Evolutionary conservation across 371 early-diverging fungal species (phyloP).

Genomic region (Mycotypha africana): DNA sequence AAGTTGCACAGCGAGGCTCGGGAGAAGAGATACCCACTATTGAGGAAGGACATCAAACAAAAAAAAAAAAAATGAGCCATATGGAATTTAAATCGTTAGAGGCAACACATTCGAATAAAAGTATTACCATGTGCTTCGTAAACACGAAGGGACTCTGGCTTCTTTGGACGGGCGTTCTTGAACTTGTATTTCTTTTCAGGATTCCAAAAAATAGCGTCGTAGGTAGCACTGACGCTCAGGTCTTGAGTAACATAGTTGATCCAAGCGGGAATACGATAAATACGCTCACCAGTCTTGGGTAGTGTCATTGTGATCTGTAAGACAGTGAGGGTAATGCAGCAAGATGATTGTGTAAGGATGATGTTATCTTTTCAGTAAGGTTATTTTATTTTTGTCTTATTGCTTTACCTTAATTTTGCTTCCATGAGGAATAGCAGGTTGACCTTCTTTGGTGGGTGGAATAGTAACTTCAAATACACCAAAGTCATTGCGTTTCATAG

Average conservation of each 20-base stretch:
- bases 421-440: slow-evolving; percentile 74
- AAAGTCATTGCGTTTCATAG: slow-evolving; percentile 72
- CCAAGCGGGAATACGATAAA: slow-evolving; percentile 91
- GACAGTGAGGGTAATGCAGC: too few relatives aligned
- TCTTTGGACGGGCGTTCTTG: slow-evolving; percentile 65
- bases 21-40: slow-evolving; percentile 87
- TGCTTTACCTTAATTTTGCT: slow-evolving; percentile 79
- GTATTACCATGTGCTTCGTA: slow-evolving; percentile 87
- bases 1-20: slow-evolving; percentile 79
- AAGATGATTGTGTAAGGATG: too few relatives aligned
- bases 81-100: neutral
- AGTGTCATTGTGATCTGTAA: slow-evolving; percentile 66
- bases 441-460: slow-evolving; percentile 46
- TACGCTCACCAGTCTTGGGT: slow-evolving; percentile 66
- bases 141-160: slow-evolving; percentile 66
- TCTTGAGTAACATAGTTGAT: slow-evolving; percentile 84
- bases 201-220: slow-evolving; percentile 93
- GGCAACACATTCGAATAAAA: neutral
- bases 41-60: slow-evolving; percentile 5
- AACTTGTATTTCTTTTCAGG: slow-evolving; percentile 71
- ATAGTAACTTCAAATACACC: slow-evolving; percentile 78
- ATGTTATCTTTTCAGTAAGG: too few relatives aligned
- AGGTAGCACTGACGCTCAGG: slow-evolving; percentile 68
- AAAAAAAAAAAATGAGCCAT: neutral
- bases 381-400: neutral